Base-by-base conservation (phyloP, 805 yeast species). In the Pichia scutulata region DNA sequence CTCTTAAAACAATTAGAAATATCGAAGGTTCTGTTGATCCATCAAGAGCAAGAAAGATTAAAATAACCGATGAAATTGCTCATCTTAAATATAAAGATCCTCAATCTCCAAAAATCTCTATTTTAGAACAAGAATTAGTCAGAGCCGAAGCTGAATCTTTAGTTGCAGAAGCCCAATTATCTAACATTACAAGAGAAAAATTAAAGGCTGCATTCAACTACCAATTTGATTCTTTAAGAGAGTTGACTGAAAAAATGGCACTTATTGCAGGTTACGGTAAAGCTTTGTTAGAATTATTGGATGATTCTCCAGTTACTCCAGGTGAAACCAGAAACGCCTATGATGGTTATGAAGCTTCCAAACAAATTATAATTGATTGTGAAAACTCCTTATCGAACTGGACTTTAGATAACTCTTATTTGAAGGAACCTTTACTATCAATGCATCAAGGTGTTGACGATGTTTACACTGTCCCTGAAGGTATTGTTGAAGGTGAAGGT, bases 91-190 rank as follows among this genome's bases (percentile, higher is more conserved):
- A 93, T 80, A 92, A 92, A 80, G 98, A 92, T 72, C 98, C 99
- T 57, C 89, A 86, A 74, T 89, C 97, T 49, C 95, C 97, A 70
- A 92, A 92, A 78, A 86, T 92, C 59, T 83, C 87, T 58, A 92
- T 90, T 49, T 81, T 92, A 70, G 99, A 92, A 78, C 98, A 93
- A 76, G 98, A 93, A 75, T 81, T 93, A 69, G 98, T 93, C 60
- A 84, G 99, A 73, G 97, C 98, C 47, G 99, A 92, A 78, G 98
- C 98, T 59, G 98, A 93, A 76, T 89, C 97, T 47, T 82, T 92
- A 62, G 99, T 92, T 63, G 99, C 99, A 53, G 99, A 92, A 77
- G 98, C 98, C 53, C 99, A 92, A 77, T 82, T 92, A 68, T 88
- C 97, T 56, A 92, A 92, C 77, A 92, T 93, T 73, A 92, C 98